Evolutionary conservation across 192 early-diverging fungal species (phyloP), one percentile per base, ranked within the genome.

Genomic region (Coemansia sp.): DNA sequence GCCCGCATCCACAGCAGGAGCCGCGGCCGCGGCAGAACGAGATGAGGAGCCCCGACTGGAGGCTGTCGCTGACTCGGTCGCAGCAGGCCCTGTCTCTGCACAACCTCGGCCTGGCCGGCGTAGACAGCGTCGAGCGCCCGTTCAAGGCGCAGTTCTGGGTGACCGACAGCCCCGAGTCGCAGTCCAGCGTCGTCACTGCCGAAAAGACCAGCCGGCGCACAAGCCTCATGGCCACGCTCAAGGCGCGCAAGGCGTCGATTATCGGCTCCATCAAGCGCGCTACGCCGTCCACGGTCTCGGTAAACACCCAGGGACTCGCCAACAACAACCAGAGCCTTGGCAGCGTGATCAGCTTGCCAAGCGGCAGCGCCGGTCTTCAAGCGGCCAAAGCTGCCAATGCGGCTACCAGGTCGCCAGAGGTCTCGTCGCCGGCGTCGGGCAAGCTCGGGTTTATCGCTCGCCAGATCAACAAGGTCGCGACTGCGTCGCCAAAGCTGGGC

Each of bases 131-230:
- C 23, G 11, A 56, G 39, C 50, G 49, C 4, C 62, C 62, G 6
- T 58, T 58, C 24, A 62, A 63, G 1, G 75, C 75, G 3, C 75
- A 78, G 64, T 78, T 78, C 54, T 78, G 75, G 75, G 50, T 78
- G 57, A 78, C 75, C 5, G 65, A 55, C 13, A 72, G 71, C 35
- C 67, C 75, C 45, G 75, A 72, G 39, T 69, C 70, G 19, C 63
- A 72, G 29, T 66, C 71, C n/a, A 66, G 63, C 56, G 55, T 60
- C 3, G 27, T 69, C 7, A 16, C 60, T 11, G 34, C 53, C 28
- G 65, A 69, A 18, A 63, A 61, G 56, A n/a, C 51, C 2, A 55
- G 42, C 19, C 65, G 55, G 10, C 70, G 70, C 7, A 29, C 62
- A 22, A 72, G 70, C 35, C 39, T 72, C 20, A 64, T 68, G 14